Evolutionary conservation across 306 rosid genomes (phyloP), one percentile per base, ranked within the genome.

Genomic region (Citrullus mucosospermus): DNA sequence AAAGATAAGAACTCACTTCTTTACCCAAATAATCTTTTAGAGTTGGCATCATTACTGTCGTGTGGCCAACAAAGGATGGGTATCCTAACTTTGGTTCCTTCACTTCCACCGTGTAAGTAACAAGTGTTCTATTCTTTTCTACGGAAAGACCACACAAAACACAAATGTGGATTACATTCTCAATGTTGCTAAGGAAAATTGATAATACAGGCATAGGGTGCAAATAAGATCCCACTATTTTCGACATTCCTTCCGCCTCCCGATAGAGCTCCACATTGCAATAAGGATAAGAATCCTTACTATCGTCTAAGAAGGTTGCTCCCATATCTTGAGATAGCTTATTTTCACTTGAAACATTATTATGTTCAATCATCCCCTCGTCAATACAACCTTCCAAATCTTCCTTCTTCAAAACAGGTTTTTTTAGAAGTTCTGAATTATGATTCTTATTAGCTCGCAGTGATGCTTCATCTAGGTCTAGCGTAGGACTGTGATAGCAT

Each of bases 171-270:
- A 89, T 85, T 84, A 86, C 90, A 79, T 83, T 85, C 30, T 65
- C 91, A 68, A 75, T 72, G 76, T 85, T 85, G 75, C 84, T 78
- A 83, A 93, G 72, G 80, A 89, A 59, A 59, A 87, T 44, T 25
- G 91, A 89, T 53, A 91, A 85, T 73, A 93, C 91, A 58, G 93
- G 93, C 87, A 83, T 78, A 8, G 93, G 93, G 80, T 88, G 98
- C 68, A 80, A 57, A 87, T 93, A 93, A 86, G 90, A 70, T 63
- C 98, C 98, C 78, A 91, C 86, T 81, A 90, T 82, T 85, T 82
- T 81, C 78, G 88, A 78, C 80, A 80, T 70, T 70, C 90, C 79
- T 2, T 77, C 69, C 61, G 83, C 83, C 81, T 88, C 87, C 57
- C 80, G 81, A 80, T 82, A 72, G 34, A 65, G 82, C 67, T 85